Percentiles rank a stretch among this genome's conserved stretches.
phyloP scores from a whole-genome alignment of 2,329 filamentous ascomycete genomes.

The Venturia pyrina region DNA sequence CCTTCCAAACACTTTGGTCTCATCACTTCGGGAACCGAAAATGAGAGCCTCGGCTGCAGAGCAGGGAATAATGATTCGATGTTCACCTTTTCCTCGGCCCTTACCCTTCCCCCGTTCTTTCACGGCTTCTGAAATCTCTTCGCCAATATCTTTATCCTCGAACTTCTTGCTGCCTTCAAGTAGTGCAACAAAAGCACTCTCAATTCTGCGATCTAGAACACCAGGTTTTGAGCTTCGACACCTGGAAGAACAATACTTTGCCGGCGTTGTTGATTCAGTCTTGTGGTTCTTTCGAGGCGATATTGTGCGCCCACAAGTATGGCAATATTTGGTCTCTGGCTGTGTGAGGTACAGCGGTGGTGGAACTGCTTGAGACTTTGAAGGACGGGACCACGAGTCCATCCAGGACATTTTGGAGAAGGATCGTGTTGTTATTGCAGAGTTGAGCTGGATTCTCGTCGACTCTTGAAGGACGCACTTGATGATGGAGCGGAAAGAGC shows the following conservation, averaged over 20 bases:
- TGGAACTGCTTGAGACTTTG: constrained; percentile 33
- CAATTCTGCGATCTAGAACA: constrained; percentile 42
- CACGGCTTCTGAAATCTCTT: constrained; percentile 16
- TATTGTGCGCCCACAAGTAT: constrained; percentile 47
- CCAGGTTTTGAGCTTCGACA: constrained; percentile 44
- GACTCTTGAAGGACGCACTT: no score
- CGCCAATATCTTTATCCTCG: constrained; percentile 22
- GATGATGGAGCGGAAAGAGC: neutral
- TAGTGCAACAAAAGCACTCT: constrained; percentile 37
- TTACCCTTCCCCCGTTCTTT: constrained; percentile 16
- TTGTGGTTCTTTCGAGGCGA: constrained; percentile 24
- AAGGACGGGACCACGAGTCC: constrained; percentile 37
- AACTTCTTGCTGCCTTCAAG: constrained; percentile 25
- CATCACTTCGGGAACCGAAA: constrained; percentile 38
- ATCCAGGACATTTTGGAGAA: constrained; percentile 36
- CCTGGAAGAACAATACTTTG: constrained; percentile 49
- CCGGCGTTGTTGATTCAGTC: constrained; percentile 20
- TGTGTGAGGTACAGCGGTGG: constrained; percentile 45
- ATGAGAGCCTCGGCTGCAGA: constrained; percentile 40
- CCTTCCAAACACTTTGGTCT: constrained; percentile 35
- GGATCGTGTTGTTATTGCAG: neutral
- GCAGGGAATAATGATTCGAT: constrained; percentile 39
- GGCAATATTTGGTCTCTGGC: constrained; percentile 44
- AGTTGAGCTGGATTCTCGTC: neutral
- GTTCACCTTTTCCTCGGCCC: constrained; percentile 39